Evolutionary conservation across 1,284 basidiomycete species (phyloP).

Genomic region (Microbotryomycetes sp.): DNA sequence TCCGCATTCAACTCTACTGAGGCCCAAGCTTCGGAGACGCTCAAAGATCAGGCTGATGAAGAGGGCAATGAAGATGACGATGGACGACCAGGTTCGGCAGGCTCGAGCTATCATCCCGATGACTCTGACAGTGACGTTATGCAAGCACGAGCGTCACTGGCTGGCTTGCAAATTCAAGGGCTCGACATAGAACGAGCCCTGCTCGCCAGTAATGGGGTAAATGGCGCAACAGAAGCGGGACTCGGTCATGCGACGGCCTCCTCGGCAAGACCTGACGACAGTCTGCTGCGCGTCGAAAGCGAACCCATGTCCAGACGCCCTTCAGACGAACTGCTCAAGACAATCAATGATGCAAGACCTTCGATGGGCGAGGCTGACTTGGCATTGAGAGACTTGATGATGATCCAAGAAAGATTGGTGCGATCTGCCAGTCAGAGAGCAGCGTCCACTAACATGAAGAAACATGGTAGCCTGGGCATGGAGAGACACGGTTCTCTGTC

Average conservation of each 20-base stretch:
- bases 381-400: conserved; percentile 12
- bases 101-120: background rate
- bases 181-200: background rate
- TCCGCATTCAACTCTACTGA: background rate
- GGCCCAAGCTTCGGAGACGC: background rate
- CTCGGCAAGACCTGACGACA: too few species aligned
- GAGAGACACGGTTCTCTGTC: background rate
- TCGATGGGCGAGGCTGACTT: conserved; percentile 2
- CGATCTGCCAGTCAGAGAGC: conserved; percentile 8
- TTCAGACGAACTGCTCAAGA: conserved; percentile 18
- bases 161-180: background rate
- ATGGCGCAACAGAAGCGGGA: too few species aligned
- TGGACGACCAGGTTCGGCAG: background rate
- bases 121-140: background rate
- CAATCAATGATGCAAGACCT: background rate
- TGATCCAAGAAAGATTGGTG: conserved; percentile 26
- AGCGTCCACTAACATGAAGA: background rate
- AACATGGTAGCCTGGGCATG: background rate
- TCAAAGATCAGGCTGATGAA: background rate
- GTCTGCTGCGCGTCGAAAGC: conserved; percentile 3
- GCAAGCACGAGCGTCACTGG: background rate
- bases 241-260: too few species aligned
- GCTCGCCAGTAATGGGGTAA: background rate
- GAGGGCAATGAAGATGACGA: background rate
- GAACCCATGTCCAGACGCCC: conserved; percentile 10